Evolutionary conservation across 306 rosid species (phyloP), one percentile per base, ranked within the genome.

Genomic region (Senna siamea): DNA sequence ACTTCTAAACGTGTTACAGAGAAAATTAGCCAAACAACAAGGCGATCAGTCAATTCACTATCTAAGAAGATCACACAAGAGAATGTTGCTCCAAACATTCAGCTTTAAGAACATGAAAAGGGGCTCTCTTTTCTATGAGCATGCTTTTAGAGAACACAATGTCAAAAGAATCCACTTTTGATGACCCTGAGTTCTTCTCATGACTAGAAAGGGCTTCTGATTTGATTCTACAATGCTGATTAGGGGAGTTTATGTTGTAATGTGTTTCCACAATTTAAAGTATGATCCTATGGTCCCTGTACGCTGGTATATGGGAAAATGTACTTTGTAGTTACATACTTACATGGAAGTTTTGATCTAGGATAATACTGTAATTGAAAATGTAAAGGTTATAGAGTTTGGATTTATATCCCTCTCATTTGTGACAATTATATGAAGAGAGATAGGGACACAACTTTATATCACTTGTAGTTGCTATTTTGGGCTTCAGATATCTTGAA

Each of bases 21-120:
- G 55, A 85, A 75, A 72, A 40, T 48, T 23, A 76, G 73, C 63
- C 76, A 38, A 69, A 53, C 78, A 40, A 72, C 53, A 28, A 70
- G 78, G 66, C 77, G 22, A 64, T 78, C 89, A 19, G 65, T 73
- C 65, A 77, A 73, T 73, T 75, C 92, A 64, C 54, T 66, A 32
- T 58, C 72, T 38, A 90, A 84, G 44, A 87, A 79, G 76, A 81
- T 64, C 71, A 83, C 82, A 69, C 76, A 38, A 58, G 92, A 89
- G 75, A 89, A 89, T 77, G 75, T 75, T 41, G 78, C 88, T 75
- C 92, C 88, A 56, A 85, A 85, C 62, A 81, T 87, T 82, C 82
- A 69, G 78, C 76, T 55, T 57, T 80, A 71, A 86, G 23, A 44
- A 14, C 52, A 34, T 3, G 10, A 65, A 6, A 40, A 14, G 17